Base-by-base conservation (phyloP, 2,329 filamentous ascomycete genomes). In the Exserohilum turcica region DNA sequence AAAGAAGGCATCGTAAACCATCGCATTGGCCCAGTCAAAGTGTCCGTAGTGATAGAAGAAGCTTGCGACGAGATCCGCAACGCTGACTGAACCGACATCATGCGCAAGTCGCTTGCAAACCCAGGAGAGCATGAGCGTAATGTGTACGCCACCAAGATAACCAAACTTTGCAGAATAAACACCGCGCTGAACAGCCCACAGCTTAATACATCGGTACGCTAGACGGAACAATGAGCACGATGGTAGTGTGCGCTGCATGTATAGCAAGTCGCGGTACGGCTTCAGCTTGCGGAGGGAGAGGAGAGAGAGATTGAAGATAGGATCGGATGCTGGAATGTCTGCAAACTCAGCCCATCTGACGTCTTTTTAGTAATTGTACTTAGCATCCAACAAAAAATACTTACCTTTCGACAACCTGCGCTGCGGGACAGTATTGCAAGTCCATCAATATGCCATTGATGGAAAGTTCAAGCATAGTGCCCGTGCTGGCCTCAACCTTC, bases 151-250 rank as follows among this genome's bases (percentile, higher is more conserved):
- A 5, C 84, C 82, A 0, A 90, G 76, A 54, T 84, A 86, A 0
- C 87, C 87, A 60, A 88, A 88, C 42, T 80, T 84, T 1, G 85
- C 80, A 0, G 84, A 81, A 67, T 89, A 89, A 13, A 90, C 77
- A 1, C 87, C 87, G 6, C 84, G 80, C 9, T 78, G 74, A 48
- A 79, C 78, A 1, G 86, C 84, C 86, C 86, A 90, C 1, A 79
- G 75, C 63, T 83, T 86, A 65, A 90, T 79, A 49, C 82, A 77
- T 1, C 83, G 79, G 61, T 87, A 83, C 0, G 85, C 84, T 6
- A 81, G 62, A 6, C 81, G 80, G 66, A 88, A 90, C 8, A 79
- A 75, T 1, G 79, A 73, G 39, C 84, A 75, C 39, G 87, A 82
- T 0, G 86, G 86, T 9, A 88, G 74, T 0, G 84, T 86, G 8